Evolutionary conservation across 2,329 filamentous ascomycete species (phyloP), one percentile per base, ranked within the genome.

Genomic region (Zymoseptoria ardabiliae): DNA sequence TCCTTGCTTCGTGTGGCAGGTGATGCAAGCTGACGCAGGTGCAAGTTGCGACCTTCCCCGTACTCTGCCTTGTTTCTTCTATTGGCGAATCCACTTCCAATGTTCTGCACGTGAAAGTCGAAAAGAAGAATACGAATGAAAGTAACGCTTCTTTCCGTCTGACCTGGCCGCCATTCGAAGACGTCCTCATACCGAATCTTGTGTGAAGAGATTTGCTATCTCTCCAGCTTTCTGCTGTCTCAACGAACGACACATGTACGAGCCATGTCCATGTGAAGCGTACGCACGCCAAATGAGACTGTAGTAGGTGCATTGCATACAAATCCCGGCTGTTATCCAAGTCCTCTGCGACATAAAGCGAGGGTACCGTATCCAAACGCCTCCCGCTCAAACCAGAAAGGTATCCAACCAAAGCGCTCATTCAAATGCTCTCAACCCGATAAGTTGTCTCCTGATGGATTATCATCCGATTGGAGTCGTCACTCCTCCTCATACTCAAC

Each of bases 391-490:
- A 45, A n/a, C n/a, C 3, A 45, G n/a, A 45, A 45, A 45, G 35
- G 2, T 45, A 45, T 45, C 35, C 13, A n/a, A 17, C 35, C 6
- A 13, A n/a, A 17, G 4, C 35, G 17, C 17, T 45, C 35, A 45
- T 45, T 52, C 59, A 45, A 49, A 59, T 50, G 22, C 61, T 65
- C 21, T 65, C 63, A 2, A 65, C 63, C 2, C 60, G 59, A 60
- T 60, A 65, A 19, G 57, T 57, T n/a, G 59, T 63, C 22, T 65
- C 58, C n/a, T 61, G 58, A 30, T 58, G 61, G 41, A 65, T 65
- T 22, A 65, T 61, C 63, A 63, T 65, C 20, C 55, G 54, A 55
- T 65, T 56, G 3, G 60, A 62, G 56, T 64, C 62, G 25, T 64
- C 62, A 30, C 58, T 61, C 21, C 60, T 53, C 55, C 58, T 64